Evolutionary conservation across 2,329 filamentous ascomycete genomes (phyloP).

Genomic region (Cladosporium oxysporum): DNA sequence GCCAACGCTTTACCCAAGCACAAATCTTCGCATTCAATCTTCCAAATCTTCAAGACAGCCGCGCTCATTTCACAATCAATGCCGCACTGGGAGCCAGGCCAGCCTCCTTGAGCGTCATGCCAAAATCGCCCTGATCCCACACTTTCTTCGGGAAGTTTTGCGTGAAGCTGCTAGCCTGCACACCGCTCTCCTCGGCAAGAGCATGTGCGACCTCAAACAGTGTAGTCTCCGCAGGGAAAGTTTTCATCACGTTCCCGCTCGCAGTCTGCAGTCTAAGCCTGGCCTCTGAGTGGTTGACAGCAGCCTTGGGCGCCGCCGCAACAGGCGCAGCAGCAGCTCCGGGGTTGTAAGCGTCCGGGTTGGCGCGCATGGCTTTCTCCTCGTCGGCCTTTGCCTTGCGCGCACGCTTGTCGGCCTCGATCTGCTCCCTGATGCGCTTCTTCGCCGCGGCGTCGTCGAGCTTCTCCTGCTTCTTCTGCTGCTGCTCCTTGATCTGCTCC

Average conservation of each 20-base stretch:
- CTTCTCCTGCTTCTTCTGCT: conserved; percentile 85
- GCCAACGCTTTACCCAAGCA: not conserved
- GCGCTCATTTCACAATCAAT: conserved; percentile 64
- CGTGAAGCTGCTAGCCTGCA: conserved; percentile 72
- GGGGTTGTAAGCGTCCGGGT: conserved; percentile 57
- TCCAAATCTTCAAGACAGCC: not conserved
- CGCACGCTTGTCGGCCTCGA: conserved; percentile 91
- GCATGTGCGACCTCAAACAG: conserved; percentile 87
- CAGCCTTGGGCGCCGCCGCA: conserved; percentile 53
- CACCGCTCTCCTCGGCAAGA: conserved; percentile 69
- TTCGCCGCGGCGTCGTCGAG: conserved; percentile 80
- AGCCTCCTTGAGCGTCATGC: conserved; percentile 88
- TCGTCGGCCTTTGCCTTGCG: conserved; percentile 80
- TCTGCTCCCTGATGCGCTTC: conserved; percentile 86
- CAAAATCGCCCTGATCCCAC: conserved; percentile 71
- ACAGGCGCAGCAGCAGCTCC: conserved; percentile 45
- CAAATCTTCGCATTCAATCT: not conserved
- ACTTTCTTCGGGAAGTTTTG: conserved; percentile 86
- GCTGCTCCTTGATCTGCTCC: conserved; percentile 89
- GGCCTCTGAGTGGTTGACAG: conserved; percentile 75
- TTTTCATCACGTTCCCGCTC: conserved; percentile 79
- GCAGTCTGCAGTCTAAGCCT: conserved; percentile 78
- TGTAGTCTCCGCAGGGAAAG: conserved; percentile 83
- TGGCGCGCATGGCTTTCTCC: conserved; percentile 83
- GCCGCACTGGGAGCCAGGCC: conserved; percentile 89